These are phyloP conservation scores for Marchantia polymorpha DNA, from an alignment of 225 moss, liverwort and hornwort species.

Conservation along the genomic window DNA sequence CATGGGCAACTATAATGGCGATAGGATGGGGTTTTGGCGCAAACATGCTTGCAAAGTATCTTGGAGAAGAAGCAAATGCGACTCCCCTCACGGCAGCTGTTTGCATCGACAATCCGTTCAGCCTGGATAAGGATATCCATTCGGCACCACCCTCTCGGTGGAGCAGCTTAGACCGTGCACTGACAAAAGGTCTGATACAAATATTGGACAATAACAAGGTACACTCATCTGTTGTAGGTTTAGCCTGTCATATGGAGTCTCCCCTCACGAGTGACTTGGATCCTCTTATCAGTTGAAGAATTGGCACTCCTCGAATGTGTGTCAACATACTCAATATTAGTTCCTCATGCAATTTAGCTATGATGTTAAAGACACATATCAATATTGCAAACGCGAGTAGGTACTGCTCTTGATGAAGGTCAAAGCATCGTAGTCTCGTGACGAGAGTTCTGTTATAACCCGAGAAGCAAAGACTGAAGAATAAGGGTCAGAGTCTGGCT, in stretches of 20 bases:
- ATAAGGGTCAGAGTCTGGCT: no score
- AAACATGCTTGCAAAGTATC: conserved; percentile 76
- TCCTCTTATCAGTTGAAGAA: background rate
- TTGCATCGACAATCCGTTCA: conserved; percentile 79
- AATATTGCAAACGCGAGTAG: no score
- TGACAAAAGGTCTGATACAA: conserved; percentile 62
- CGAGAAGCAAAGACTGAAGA: no score
- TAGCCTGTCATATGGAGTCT: background rate
- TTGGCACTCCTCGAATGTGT: background rate
- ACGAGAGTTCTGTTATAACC: no score
- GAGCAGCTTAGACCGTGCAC: conserved; percentile 46
- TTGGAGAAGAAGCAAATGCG: conserved; percentile 66
- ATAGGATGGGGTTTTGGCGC: conserved; percentile 93
- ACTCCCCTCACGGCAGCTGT: conserved; percentile 75
- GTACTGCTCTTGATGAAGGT: no score
- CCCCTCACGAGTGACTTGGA: background rate
- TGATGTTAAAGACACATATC: no score
- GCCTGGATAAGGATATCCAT: conserved; percentile 47
- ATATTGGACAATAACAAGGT: conserved; percentile 80
- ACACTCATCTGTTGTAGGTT: background rate
- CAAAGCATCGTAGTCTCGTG: no score
- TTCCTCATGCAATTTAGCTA: no score
- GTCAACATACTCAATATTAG: no score
- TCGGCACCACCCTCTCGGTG: conserved; percentile 42
- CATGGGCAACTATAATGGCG: conserved; percentile 59